These are phyloP conservation scores for Ochromonadaceae sp. DNA, from an alignment of 352 stramenopile species.

Conservation along the genomic window DNA sequence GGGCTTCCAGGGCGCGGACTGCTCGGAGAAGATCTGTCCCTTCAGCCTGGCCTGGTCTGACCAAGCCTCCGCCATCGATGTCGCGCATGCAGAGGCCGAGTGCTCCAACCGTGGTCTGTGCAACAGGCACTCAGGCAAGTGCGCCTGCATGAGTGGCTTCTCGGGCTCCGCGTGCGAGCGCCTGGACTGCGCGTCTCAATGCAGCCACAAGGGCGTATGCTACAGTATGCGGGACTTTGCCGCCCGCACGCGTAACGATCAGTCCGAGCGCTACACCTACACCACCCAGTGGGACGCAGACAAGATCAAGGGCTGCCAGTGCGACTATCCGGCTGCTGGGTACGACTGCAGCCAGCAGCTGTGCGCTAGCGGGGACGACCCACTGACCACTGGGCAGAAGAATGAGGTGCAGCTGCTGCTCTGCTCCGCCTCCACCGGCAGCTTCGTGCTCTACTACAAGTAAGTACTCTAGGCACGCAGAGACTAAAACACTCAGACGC, in stretches of 20 bases:
- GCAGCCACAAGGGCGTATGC: conserved; percentile 51
- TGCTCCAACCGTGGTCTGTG: conserved; percentile 59
- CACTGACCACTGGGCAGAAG: conserved; percentile 50
- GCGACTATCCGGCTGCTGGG: conserved; percentile 45
- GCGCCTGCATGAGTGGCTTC: conserved; percentile 49
- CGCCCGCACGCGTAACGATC: conserved; percentile 9
- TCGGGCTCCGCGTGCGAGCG: conserved; percentile 50
- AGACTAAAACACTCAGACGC: no score
- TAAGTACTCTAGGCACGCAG: background rate
- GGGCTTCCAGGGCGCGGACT: conserved; percentile 24
- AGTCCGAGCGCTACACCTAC: conserved; percentile 34
- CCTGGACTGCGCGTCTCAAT: conserved; percentile 44
- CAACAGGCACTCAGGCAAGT: conserved; percentile 40
- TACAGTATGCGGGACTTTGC: conserved; percentile 52
- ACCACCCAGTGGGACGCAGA: conserved; percentile 39
- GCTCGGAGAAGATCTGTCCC: conserved; percentile 40
- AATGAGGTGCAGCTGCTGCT: conserved; percentile 64
- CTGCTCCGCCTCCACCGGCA: conserved; percentile 35
- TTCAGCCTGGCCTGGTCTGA: conserved; percentile 50
- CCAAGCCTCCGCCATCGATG: conserved; percentile 39
- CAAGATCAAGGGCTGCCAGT: conserved; percentile 59
- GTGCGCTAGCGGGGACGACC: conserved; percentile 65
- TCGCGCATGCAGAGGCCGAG: conserved; percentile 46
- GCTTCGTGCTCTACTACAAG: conserved; percentile 5
- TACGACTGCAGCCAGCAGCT: conserved; percentile 57